Base-by-base conservation (phyloP, 768 basidiomycete species). In the Tremella fuciformis region DNA sequence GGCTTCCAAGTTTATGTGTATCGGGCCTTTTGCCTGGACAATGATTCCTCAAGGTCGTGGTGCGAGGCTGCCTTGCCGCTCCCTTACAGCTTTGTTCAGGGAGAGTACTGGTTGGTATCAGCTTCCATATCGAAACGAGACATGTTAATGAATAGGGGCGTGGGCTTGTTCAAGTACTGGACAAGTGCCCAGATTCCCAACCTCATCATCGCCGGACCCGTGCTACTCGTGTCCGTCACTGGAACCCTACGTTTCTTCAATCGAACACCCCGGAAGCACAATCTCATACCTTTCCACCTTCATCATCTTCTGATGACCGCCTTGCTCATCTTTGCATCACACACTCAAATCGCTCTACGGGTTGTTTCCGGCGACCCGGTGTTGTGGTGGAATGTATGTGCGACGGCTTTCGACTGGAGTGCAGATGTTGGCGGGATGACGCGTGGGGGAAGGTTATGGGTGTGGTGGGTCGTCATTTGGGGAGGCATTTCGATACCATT, bases 131-230 rank as follows among this genome's bases (percentile, higher is more conserved):
- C 22, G 26, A 15, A 3, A 8, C 18, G 40, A n/a, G 13, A 0
- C 26, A 37, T 26, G 16, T 50, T 58, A 40, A 29, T 7, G n/a
- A 19, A 18, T 58, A 80, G 79, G 96, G 81, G 88, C 71, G 79
- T 82, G 58, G 91, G 93, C 15, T 84, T 93, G 63, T 76, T 99
- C 60, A 83, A 81, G 2, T 98, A 98, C 76, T 99, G 90, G 90
- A 86, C 86, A 0, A 60, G 79, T 21, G 78, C 82, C 26, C 93
- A 99, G 76, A 66, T 91, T 1, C 96, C 96, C 47, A 96, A 97
- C 76, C 88, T 97, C 71, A 63, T 90, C 59, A 80, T 98, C 56
- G 84, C 87, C 15, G 68, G 83, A 0, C 94, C 94, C 0, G 81
- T 87, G 0, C 82, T 94, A 53, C 41, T 77, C 50, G 49, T 22